A percentile compares a stretch with the other conserved stretches of the same genome.
phyloP scores from a whole-genome alignment of 495 filamentous ascomycete species.

The Tuber calosporum region DNA sequence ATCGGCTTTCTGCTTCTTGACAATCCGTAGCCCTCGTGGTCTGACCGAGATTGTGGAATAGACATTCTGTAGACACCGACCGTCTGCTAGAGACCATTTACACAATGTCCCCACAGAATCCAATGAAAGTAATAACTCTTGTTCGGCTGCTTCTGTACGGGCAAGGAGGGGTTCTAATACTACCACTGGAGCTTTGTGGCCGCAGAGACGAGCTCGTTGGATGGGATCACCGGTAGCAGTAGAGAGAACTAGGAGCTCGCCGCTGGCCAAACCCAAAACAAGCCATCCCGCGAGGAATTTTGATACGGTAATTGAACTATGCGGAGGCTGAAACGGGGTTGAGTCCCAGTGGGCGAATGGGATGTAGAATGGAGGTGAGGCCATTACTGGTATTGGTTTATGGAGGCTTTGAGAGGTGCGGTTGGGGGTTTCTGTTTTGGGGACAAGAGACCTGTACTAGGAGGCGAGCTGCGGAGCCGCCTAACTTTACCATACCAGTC shows the following conservation, averaged over 20 bases:
- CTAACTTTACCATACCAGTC: conserved; percentile 9
- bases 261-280: conserved; percentile 35
- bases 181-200: conserved; percentile 26
- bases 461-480: conserved; percentile 14
- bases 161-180: conserved; percentile 14
- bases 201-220: conserved; percentile 24
- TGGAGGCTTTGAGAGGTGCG: conserved; percentile 12
- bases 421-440: conserved; percentile 25
- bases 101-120: conserved; percentile 16
- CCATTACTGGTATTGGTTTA: conserved; percentile 26
- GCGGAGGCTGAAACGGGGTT: conserved; percentile 16
- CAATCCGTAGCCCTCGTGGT: conserved; percentile 25
- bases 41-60: conserved; percentile 1
- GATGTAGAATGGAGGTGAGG: conserved; percentile 31
- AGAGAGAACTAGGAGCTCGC: conserved; percentile 28
- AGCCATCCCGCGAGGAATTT: conserved; percentile 20
- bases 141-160: conserved; percentile 9
- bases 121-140: conserved; percentile 24
- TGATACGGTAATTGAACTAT: conserved; percentile 19
- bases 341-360: conserved; percentile 37
- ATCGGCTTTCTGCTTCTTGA: not conserved
- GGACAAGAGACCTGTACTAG: not conserved
- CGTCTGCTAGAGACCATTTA: conserved; percentile 30
- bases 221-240: not conserved
- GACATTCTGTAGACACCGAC: conserved; percentile 31